phyloP scores from a whole-genome alignment of 1,284 basidiomycete genomes.

The Agaricales sp. region DNA sequence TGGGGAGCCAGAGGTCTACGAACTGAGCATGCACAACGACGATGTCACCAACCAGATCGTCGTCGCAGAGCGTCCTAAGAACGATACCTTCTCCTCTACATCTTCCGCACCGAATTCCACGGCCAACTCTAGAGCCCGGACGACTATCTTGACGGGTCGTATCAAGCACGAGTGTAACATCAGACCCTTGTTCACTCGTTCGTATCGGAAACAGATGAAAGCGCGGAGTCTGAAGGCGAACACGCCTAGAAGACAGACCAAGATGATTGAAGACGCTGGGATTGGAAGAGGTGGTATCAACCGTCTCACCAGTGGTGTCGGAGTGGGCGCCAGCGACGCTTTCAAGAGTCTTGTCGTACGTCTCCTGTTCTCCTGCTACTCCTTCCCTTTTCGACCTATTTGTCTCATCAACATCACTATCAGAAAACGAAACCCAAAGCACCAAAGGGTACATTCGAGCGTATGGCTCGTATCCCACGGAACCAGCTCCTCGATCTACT shows the following conservation, averaged over 20 bases:
- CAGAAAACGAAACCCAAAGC: slow-evolving; percentile 57
- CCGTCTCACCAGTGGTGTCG: slow-evolving; percentile 46
- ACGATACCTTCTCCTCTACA: slow-evolving; percentile 22
- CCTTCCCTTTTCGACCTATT: slow-evolving; percentile 4
- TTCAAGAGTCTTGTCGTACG: slow-evolving; percentile 57
- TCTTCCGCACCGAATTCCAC: slow-evolving; percentile 21
- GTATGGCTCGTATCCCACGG: slow-evolving; percentile 82
- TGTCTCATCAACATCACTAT: no score
- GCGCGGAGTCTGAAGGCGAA: slow-evolving; percentile 52
- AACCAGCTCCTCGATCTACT: slow-evolving; percentile 85
- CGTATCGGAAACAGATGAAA: slow-evolving; percentile 55
- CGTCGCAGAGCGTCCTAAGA: slow-evolving; percentile 62
- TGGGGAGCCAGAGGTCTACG: slow-evolving; percentile 52
- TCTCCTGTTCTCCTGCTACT: slow-evolving; percentile 2
- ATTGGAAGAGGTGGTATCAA: slow-evolving; percentile 63
- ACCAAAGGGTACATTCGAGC: slow-evolving; percentile 67
- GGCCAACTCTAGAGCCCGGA: slow-evolving; percentile 46
- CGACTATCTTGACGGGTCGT: slow-evolving; percentile 63
- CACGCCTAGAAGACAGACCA: slow-evolving; percentile 47
- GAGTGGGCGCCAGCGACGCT: slow-evolving; percentile 29
- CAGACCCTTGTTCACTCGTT: slow-evolving; percentile 50
- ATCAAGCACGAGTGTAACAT: slow-evolving; percentile 69
- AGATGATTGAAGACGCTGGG: slow-evolving; percentile 44
- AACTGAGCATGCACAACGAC: slow-evolving; percentile 70
- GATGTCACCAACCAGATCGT: slow-evolving; percentile 70